Conservation (phyloP, 2,329 filamentous ascomycete genomes). For the Colletotrichum scovillei region DNA sequence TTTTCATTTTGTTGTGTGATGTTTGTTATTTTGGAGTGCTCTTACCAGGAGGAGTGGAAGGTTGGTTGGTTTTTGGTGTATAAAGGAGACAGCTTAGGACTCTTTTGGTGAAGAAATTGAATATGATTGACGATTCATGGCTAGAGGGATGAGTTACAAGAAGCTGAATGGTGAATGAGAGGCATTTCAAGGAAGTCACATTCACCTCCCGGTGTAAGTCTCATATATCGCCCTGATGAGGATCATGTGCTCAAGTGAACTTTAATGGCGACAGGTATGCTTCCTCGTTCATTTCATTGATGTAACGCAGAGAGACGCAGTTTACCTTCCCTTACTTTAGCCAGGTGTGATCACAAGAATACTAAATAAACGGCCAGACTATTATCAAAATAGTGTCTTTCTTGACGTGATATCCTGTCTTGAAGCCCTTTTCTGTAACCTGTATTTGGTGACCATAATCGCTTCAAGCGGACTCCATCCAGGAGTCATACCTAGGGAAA, state of each 20-base stretch:
- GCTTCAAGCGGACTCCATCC: constrained; percentile 19
- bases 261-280: neutral
- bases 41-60: too few species aligned
- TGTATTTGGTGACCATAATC: constrained; percentile 5
- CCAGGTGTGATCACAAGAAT: neutral
- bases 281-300: neutral
- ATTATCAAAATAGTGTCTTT: neutral
- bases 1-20: too few species aligned
- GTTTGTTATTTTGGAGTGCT: too few species aligned
- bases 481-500: constrained; percentile 3
- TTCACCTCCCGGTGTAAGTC: neutral
- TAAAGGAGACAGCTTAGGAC: too few species aligned
- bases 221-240: neutral
- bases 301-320: neutral
- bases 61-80: too few species aligned
- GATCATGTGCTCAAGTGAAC: neutral
- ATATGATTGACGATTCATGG: neutral
- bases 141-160: neutral
- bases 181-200: neutral
- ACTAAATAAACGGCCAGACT: neutral
- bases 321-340: neutral
- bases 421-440: neutral
- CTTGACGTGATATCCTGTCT: neutral
- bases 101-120: neutral
- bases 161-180: neutral